phyloP scores from a whole-genome alignment of 441 rosid genomes.

The Bocquillonia castaneifolia region DNA sequence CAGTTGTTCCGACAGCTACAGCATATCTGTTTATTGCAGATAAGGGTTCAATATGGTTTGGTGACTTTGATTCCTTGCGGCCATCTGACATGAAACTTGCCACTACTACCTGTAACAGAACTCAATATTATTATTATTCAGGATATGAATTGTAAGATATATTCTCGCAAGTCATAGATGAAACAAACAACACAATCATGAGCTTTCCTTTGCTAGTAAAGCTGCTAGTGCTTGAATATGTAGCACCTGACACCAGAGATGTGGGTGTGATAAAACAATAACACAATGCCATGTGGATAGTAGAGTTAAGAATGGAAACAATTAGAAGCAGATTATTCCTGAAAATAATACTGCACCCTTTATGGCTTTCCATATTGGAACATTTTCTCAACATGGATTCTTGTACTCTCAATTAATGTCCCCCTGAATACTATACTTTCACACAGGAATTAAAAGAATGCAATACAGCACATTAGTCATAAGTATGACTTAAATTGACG shows the following conservation, averaged over 20 bases:
- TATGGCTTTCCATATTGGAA: not conserved
- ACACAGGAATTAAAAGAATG: not conserved
- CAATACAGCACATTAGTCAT: not conserved
- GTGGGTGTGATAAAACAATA: not conserved
- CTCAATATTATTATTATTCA: slow-evolving; percentile 1
- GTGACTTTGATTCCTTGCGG: slow-evolving; percentile 44
- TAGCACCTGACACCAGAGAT: not conserved
- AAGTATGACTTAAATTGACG: not conserved
- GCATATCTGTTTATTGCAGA: slow-evolving; percentile 31
- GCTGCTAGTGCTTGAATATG: not conserved
- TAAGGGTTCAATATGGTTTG: slow-evolving; percentile 34
- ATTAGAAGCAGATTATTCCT: not conserved
- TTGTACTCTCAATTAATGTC: slow-evolving; percentile 1
- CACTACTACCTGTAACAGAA: slow-evolving; percentile 52
- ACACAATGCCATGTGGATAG: not conserved
- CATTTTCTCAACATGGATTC: not conserved
- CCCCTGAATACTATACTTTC: not conserved
- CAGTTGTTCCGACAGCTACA: slow-evolving; percentile 31
- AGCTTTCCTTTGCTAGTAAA: slow-evolving; percentile 2
- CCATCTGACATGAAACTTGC: slow-evolving; percentile 69
- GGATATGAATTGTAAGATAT: not conserved
- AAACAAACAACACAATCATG: not conserved
- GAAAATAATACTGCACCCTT: not conserved
- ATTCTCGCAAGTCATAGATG: not conserved
- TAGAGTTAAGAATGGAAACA: not conserved